Evolutionary conservation across 129 eudicot species (phyloP).

Genomic region (Flaveria linearis): DNA sequence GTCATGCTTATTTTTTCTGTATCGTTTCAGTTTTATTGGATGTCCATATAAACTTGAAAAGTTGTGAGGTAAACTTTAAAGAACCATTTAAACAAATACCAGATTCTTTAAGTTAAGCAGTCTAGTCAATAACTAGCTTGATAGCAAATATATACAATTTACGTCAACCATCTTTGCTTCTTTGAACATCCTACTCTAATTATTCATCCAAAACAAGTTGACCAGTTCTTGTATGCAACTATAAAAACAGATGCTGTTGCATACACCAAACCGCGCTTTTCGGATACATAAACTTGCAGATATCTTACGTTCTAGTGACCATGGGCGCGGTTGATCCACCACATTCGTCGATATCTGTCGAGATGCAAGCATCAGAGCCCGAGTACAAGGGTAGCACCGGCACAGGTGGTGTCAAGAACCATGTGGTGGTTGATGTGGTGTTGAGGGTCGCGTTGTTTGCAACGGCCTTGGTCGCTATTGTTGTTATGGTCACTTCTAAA

Average conservation of each 20-base stretch:
- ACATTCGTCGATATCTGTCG: not conserved
- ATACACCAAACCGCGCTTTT: conserved; percentile 6
- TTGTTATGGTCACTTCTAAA: conserved; percentile 67
- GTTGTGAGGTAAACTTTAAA: not conserved
- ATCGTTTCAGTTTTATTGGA: not conserved
- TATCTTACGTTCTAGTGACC: not conserved
- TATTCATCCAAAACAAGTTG: not conserved
- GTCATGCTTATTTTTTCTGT: no score
- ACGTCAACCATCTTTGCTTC: conserved; percentile 17
- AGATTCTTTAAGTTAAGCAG: not conserved
- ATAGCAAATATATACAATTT: not conserved
- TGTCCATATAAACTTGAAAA: not conserved
- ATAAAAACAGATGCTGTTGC: conserved; percentile 1
- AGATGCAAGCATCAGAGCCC: not conserved
- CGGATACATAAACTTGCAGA: not conserved
- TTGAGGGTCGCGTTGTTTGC: conserved; percentile 55
- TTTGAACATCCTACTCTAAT: conserved; percentile 21
- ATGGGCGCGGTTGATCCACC: conserved; percentile 3
- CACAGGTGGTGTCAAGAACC: conserved; percentile 13
- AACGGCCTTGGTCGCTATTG: conserved; percentile 43
- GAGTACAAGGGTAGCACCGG: not conserved
- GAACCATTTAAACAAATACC: not conserved
- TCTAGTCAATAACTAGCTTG: not conserved
- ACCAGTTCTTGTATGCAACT: conserved; percentile 1
- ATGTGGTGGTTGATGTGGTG: conserved; percentile 38